phyloP scores from a whole-genome alignment of 768 basidiomycete genomes.

The Lactarius akahatsu region DNA sequence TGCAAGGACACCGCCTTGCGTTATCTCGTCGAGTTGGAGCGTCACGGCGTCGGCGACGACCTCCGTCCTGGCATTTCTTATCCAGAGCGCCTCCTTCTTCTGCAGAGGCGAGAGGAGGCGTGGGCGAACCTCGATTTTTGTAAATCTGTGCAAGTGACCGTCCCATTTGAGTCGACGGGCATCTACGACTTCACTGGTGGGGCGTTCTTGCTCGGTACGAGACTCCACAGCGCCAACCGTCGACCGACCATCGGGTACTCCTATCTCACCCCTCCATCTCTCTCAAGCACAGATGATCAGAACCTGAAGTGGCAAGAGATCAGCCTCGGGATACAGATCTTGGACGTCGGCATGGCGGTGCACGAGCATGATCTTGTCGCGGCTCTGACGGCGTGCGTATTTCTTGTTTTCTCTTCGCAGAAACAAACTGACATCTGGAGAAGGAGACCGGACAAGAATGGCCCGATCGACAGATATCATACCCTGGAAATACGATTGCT shows the following conservation, averaged over 20 bases:
- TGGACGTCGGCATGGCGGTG: constrained; percentile 27
- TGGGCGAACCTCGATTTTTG: constrained; percentile 22
- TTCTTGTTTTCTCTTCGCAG: neutral
- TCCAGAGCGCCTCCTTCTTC: constrained; percentile 18
- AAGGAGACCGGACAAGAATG: constrained; percentile 7
- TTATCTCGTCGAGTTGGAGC: constrained; percentile 26
- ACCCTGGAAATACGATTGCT: constrained; percentile 25
- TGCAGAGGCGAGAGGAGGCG: constrained; percentile 22
- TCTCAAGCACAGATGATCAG: neutral
- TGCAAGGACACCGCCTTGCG: constrained; percentile 11
- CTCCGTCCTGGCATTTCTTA: constrained; percentile 5
- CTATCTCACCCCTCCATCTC: constrained; percentile 21
- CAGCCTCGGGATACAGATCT: constrained; percentile 17
- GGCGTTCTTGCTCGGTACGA: constrained; percentile 27
- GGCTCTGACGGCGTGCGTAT: constrained; percentile 24
- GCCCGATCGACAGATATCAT: neutral
- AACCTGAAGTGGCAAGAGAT: constrained; percentile 4
- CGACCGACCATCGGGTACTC: constrained; percentile 21
- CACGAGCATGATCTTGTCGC: constrained; percentile 28
- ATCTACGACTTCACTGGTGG: constrained; percentile 31
- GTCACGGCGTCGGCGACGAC: constrained; percentile 20
- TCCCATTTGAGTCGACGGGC: constrained; percentile 24
- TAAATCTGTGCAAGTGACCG: constrained; percentile 5
- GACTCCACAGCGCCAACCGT: neutral
- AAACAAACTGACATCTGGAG: neutral